Base-by-base conservation (phyloP, 306 rosid species). In the Prinsepia uniflora region DNA sequence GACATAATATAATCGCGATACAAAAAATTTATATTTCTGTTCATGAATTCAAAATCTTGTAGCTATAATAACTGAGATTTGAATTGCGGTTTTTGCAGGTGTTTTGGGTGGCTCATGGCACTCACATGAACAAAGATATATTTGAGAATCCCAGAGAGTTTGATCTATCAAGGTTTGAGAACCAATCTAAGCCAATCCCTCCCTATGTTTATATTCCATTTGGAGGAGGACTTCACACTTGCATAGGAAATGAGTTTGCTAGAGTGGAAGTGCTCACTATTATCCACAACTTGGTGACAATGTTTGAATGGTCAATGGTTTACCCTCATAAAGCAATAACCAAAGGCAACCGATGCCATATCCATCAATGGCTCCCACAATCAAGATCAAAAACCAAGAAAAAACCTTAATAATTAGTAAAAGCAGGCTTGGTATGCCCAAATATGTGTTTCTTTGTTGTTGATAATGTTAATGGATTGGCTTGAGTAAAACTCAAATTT, bases 161-260 rank as follows among this genome's bases (percentile, higher is more conserved):
- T 75, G 86, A 86, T 55, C 88, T 80, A 45, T 76, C 76, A 52
- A 78, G 83, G 54, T 86, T 83, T 50, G 82, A 76, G 72, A 86
- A 81, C 66, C 79, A 71, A 71, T 42, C 66, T 4, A 86, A 86
- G 55, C 82, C 82, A 81, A 61, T 86, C 67, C 78, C 87, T 63
- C 74, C 87, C 4, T 83, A 53, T 76, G 70, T 86, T 48, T 86
- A 76, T 81, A 46, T 86, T 46, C 70, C 90, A 43, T 83, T 83
- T 79, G 87, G 86, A 63, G 86, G 68, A 63, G 90, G 87, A 40
- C 36, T 68, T n/a, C 82, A 71, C 67, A 39, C 44, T 36, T 86
- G 87, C 84, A 47, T 78, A 47, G 90, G 87, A 19, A 86, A 86
- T 12, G 87, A 81, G 72, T 83, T 86, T 83, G 84, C 86, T 0